Base-by-base conservation (phyloP, 352 stramenopile species). In the Phytophthora ohioensis region DNA sequence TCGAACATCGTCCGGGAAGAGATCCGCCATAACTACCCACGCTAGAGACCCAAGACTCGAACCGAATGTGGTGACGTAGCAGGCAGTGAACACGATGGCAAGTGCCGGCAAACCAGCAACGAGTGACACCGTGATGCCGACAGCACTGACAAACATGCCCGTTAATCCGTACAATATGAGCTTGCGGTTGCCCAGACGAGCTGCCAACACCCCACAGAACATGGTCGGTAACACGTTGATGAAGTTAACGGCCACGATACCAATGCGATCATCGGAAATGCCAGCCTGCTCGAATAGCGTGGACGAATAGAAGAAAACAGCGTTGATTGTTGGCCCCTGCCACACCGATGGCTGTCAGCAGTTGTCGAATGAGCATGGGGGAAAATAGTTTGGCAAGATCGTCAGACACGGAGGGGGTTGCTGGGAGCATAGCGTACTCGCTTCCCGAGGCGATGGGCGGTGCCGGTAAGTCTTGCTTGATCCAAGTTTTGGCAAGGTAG, bases 1-100 rank as follows among this genome's bases (percentile, higher is more conserved):
- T 7, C 79, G 74, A 31, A 86, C 65, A 6, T 71, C 69, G 11
- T 91, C 66, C 1, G 82, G 79, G 58, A 91, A 91, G 13, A 91
- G 57, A 39, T 86, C 76, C 1, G 78, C 57, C 4, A 63, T 69
- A 4, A 90, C 72, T 5, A 84, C 72, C 43, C 73, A 90, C 32
- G 74, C 71, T 12, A 89, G 67, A 10, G 82, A 78, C 7, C 80
- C 82, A 21, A 88, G 68, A 57, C 76, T 83, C 21, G 85, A 58
- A 15, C 64, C 71, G 31, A 80, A 84, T n/a, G 41, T 54, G 13
- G 49, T 62, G 48, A 90, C 68, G 36, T 85, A 85, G 5, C 70
- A 71, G 4, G 81, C 67, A 7, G 73, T 83, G 67, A 87, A 83
- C 17, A 74, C 46, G 53, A 83, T 70, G n/a, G 79, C 75, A 8